phyloP scores from a whole-genome alignment of 305 asterid genomes.

The Ajuga reptans region DNA sequence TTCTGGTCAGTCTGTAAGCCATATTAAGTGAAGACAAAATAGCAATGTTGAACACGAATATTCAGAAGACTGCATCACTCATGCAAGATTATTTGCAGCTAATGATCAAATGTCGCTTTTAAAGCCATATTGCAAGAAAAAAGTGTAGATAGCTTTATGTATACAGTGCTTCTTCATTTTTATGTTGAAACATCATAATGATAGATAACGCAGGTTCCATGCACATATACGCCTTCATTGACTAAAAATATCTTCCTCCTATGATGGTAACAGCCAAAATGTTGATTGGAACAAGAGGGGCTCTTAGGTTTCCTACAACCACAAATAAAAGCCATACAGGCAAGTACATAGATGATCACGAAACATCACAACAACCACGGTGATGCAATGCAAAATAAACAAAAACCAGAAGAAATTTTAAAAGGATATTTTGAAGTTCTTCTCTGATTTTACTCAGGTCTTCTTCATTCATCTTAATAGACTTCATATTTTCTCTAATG shows the following conservation, averaged over 20 bases:
- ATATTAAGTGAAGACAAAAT: slow-evolving; percentile 59
- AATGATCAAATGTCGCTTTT: neutral
- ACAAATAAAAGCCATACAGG: neutral
- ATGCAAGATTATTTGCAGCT: neutral
- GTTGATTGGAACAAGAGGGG: neutral
- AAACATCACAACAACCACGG: slow-evolving; percentile 24
- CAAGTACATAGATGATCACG: neutral
- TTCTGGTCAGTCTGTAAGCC: slow-evolving; percentile 78
- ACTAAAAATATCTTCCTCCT: neutral
- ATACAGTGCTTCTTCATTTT: neutral
- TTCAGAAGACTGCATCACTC: neutral
- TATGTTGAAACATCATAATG: neutral
- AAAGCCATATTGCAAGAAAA: slow-evolving; percentile 1
- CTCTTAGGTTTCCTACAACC: neutral
- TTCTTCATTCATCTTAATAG: slow-evolving; percentile 47
- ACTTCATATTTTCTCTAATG: slow-evolving; percentile 48
- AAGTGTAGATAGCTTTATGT: neutral
- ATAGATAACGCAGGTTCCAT: slow-evolving; percentile 6
- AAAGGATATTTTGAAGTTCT: slow-evolving; percentile 87
- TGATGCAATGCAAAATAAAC: slow-evolving; percentile 1
- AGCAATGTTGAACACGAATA: slow-evolving; percentile 18
- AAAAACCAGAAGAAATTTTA: neutral
- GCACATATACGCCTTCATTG: neutral
- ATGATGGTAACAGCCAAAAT: slow-evolving; percentile 9
- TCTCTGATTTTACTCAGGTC: slow-evolving; percentile 56